Conservation (phyloP, 208 protist genomes). For the Trypanosoma rangeli region DNA sequence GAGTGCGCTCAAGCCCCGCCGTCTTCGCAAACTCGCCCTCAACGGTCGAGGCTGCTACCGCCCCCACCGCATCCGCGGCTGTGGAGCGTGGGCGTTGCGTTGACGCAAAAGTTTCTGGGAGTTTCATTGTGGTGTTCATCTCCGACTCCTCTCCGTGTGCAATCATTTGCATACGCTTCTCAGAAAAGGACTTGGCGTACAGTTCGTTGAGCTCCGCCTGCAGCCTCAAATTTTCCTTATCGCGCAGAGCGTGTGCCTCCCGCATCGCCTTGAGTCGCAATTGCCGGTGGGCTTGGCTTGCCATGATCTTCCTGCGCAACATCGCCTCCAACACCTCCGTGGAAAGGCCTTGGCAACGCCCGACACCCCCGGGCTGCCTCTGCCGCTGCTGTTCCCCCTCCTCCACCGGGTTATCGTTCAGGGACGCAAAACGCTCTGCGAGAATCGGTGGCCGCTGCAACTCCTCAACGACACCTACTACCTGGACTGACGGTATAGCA, state of each 20-base stretch:
- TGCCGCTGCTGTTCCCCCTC: background rate
- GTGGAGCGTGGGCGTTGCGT: constrained; percentile 10
- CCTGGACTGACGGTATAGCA: background rate
- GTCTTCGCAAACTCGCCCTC: background rate
- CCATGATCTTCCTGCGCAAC: constrained; percentile 50
- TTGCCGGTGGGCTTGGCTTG: constrained; percentile 45
- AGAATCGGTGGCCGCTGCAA: background rate
- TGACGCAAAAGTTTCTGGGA: constrained; percentile 14
- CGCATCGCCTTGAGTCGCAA: constrained; percentile 33
- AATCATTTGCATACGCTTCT: constrained; percentile 19
- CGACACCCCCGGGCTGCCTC: constrained; percentile 14
- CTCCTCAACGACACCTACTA: background rate
- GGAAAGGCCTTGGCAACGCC: constrained; percentile 36
- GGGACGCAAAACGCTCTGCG: background rate
- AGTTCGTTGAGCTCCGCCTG: constrained; percentile 47
- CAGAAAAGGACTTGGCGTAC: constrained; percentile 39
- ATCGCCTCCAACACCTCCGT: constrained; percentile 49
- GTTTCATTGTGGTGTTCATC: background rate
- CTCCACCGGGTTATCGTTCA: background rate
- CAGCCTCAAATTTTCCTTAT: constrained; percentile 26
- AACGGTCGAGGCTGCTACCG: background rate
- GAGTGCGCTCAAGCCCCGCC: background rate
- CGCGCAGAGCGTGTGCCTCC: constrained; percentile 30
- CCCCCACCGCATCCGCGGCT: background rate
- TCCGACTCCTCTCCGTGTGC: constrained; percentile 27